phyloP scores from a whole-genome alignment of 2,329 filamentous ascomycete genomes.

The Furcasterigmium sp. region DNA sequence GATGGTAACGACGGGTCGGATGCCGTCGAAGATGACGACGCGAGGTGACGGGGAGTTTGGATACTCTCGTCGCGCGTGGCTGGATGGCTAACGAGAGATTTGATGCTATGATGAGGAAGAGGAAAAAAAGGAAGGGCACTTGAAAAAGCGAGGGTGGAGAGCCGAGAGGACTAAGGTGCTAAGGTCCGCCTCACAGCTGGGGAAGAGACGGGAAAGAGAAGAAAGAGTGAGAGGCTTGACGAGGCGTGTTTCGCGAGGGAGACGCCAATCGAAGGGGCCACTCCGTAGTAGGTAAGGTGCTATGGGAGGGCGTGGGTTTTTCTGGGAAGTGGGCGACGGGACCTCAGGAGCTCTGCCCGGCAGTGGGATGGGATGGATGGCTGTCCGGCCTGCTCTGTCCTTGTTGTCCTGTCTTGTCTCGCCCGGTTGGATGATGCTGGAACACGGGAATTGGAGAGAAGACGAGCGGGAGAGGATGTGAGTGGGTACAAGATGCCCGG shows the following conservation, averaged over 20 bases:
- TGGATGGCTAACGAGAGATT: no score
- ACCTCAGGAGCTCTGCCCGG: background rate
- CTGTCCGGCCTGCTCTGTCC: no score
- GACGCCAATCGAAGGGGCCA: background rate
- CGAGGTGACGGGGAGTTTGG: no score
- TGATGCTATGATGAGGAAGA: background rate
- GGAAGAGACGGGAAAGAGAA: background rate
- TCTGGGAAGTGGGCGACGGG: background rate
- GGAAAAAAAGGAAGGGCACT: slow-evolving; percentile 2
- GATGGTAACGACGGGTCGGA: no score
- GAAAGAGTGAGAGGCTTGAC: background rate
- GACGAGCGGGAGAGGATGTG: background rate
- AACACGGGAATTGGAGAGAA: background rate
- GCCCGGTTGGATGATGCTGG: slow-evolving; percentile 1
- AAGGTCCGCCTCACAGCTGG: no score
- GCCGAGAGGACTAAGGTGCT: background rate
- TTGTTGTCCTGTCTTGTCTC: no score
- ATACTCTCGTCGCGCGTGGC: no score
- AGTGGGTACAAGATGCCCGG: background rate
- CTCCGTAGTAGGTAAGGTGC: background rate
- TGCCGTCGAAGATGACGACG: no score
- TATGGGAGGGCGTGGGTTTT: background rate
- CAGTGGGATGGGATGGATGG: background rate
- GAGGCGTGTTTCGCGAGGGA: slow-evolving; percentile 1
- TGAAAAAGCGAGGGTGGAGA: slow-evolving; percentile 4